Evolutionary conservation across 1,284 basidiomycete genomes (phyloP).

Genomic region (Leccinum subatratum): DNA sequence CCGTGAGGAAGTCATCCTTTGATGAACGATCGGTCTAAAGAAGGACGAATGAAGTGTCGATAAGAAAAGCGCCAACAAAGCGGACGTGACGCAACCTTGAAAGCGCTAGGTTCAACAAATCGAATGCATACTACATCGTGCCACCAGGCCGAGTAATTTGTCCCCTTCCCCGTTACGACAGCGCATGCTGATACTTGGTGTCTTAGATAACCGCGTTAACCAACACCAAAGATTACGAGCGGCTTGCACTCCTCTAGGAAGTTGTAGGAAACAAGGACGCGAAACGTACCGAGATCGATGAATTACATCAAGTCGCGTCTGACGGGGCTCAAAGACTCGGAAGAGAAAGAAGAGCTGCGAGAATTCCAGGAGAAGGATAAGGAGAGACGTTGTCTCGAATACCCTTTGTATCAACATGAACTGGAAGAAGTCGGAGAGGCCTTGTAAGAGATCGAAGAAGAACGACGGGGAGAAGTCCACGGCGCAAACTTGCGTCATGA

Average conservation of each 20-base stretch:
- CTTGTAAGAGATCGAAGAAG: constrained; percentile 79
- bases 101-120: constrained; percentile 93
- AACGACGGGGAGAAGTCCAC: constrained; percentile 78
- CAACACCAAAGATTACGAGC: constrained; percentile 95
- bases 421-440: constrained; percentile 83
- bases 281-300: constrained; percentile 88
- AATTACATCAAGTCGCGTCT: constrained; percentile 91
- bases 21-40: constrained; percentile 94
- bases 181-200: constrained; percentile 8
- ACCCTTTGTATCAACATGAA: constrained; percentile 89
- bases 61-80: constrained; percentile 91
- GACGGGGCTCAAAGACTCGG: constrained; percentile 86
- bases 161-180: background rate
- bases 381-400: constrained; percentile 92
- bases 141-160: constrained; percentile 89
- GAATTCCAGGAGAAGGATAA: constrained; percentile 96
- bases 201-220: constrained; percentile 89
- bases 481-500: constrained; percentile 75
- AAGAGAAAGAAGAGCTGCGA: constrained; percentile 96
- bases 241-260: constrained; percentile 91
- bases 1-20: constrained; percentile 77
- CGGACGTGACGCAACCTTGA: constrained; percentile 97
- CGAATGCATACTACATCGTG: constrained; percentile 99
- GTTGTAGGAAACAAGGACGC: constrained; percentile 96
- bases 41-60: constrained; percentile 99